Percentiles rank a stretch among this genome's conserved stretches.
Evolutionary conservation across 1,284 basidiomycete species (phyloP).

Genomic region (Irpex lacteus): DNA sequence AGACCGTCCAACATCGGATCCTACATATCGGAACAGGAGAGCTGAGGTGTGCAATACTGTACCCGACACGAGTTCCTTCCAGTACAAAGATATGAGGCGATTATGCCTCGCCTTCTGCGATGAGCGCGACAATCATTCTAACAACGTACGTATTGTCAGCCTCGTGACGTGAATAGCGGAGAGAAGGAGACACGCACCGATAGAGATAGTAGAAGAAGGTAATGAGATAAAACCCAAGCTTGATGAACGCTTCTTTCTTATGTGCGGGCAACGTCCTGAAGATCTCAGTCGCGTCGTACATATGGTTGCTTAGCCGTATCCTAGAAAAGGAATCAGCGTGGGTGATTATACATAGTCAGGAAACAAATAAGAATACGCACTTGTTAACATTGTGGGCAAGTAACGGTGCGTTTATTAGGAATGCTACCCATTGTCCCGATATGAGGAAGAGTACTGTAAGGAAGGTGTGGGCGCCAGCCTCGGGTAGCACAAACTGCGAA

Average conservation of each 20-base stretch:
- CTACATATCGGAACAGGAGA: background rate
- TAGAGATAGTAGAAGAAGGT: conserved; percentile 98
- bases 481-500: conserved; percentile 90
- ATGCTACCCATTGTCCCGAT: conserved; percentile 93
- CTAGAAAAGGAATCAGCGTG: conserved; percentile 40
- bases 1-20: background rate
- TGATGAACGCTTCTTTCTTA: conserved; percentile 97
- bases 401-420: conserved; percentile 89
- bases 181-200: too few relatives aligned
- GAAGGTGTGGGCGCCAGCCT: conserved; percentile 94
- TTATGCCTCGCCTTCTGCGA: conserved; percentile 64
- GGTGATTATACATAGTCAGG: background rate
- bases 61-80: too few relatives aligned
- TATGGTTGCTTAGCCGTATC: conserved; percentile 92
- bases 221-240: conserved; percentile 92
- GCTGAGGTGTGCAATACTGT: too few relatives aligned
- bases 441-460: conserved; percentile 87
- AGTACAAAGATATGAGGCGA: too few relatives aligned
- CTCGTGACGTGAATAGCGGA: too few relatives aligned
- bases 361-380: conserved; percentile 43
- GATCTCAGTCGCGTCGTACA: conserved; percentile 99
- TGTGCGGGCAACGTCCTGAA: conserved; percentile 93
- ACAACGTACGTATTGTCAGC: conserved; percentile 6
- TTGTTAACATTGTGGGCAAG: conserved; percentile 94
- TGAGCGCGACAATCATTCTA: conserved; percentile 87